phyloP scores from a whole-genome alignment of 2,329 filamentous ascomycete species.

The Verticillium albo-atrum region DNA sequence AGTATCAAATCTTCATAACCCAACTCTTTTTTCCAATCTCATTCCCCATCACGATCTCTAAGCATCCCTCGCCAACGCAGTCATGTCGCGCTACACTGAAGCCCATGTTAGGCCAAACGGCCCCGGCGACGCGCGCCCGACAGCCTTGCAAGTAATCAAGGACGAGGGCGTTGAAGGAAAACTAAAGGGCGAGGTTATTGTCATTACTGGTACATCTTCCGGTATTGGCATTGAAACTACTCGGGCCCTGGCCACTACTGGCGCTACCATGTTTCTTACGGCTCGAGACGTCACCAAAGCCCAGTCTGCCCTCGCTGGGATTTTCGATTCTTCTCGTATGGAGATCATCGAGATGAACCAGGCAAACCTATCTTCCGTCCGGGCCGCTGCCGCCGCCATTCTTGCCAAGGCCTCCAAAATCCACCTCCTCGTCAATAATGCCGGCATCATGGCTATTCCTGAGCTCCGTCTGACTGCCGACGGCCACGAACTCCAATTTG shows the following conservation, averaged over 20 bases:
- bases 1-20: not conserved
- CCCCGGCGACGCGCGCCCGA: conserved; percentile 34
- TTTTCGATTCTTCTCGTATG: conserved; percentile 13
- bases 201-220: conserved; percentile 39
- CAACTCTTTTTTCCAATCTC: not conserved
- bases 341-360: conserved; percentile 26
- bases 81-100: conserved; percentile 9
- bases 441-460: conserved; percentile 32
- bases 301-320: conserved; percentile 14
- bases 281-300: conserved; percentile 19
- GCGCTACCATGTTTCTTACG: conserved; percentile 18
- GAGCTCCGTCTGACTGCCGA: conserved; percentile 28
- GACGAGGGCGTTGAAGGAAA: conserved; percentile 28
- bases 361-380: conserved; percentile 25
- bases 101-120: conserved; percentile 30
- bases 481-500: conserved; percentile 39
- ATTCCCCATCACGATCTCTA: not conserved
- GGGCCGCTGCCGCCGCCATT: conserved; percentile 28
- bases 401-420: conserved; percentile 19
- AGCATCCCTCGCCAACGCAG: not conserved
- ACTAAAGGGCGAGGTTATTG: conserved; percentile 28
- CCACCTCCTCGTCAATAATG: conserved; percentile 41
- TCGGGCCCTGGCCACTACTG: conserved; percentile 35
- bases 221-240: conserved; percentile 41
- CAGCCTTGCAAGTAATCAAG: conserved; percentile 31